Evolutionary conservation across 192 early-diverging fungal species (phyloP).

Genomic region (Backusella psychrophila): DNA sequence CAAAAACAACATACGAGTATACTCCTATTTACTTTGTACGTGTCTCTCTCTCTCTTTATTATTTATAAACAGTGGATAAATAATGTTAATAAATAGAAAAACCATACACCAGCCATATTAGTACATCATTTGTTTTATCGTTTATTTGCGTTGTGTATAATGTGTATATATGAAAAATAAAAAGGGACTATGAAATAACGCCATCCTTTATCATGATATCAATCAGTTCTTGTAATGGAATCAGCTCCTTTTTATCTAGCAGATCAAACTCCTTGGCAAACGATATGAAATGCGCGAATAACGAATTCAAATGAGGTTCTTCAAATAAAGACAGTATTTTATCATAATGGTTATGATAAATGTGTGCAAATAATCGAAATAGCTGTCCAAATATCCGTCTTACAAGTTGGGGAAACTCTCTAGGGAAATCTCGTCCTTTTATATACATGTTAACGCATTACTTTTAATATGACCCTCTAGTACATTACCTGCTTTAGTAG

Average conservation of each 20-base stretch:
- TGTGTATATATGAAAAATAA: not conserved
- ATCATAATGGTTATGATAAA: constrained; percentile 90
- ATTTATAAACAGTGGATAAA: too few species aligned
- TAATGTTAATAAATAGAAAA: too few species aligned
- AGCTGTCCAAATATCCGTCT: constrained; percentile 81
- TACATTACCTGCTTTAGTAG: constrained; percentile 80
- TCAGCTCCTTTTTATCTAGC: constrained; percentile 87
- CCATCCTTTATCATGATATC: constrained; percentile 35
- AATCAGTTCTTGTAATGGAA: constrained; percentile 82
- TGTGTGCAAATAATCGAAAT: constrained; percentile 90
- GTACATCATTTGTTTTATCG: not conserved
- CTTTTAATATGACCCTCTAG: not conserved
- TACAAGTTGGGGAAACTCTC: constrained; percentile 67
- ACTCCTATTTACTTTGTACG: too few species aligned
- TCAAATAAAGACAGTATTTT: constrained; percentile 78
- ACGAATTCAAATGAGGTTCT: constrained; percentile 91
- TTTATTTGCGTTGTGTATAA: not conserved
- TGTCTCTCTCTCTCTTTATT: too few species aligned
- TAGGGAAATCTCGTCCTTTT: constrained; percentile 68
- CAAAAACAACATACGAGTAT: too few species aligned
- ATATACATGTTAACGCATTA: too few species aligned
- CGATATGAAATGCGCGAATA: constrained; percentile 97
- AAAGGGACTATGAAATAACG: constrained; percentile 21
- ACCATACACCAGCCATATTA: not conserved
- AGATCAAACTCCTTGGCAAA: constrained; percentile 94